phyloP scores from a whole-genome alignment of 345 rosid species.

The Eucalyptus curtisii region DNA sequence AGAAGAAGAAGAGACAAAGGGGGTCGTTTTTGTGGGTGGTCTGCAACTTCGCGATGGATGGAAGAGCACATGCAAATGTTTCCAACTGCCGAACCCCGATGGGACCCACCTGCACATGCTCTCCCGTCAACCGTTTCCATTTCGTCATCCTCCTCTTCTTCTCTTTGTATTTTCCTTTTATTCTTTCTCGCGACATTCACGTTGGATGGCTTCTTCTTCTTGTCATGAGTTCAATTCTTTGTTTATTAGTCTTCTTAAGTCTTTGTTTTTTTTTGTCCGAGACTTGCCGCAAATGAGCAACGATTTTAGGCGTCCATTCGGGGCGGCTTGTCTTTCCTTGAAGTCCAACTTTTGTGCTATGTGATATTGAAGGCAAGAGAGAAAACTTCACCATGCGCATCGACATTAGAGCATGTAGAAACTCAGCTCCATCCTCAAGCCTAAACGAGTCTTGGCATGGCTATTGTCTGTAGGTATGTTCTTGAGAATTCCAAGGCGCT shows the following conservation, averaged over 20 bases:
- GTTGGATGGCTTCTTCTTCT: not conserved
- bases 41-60: not conserved
- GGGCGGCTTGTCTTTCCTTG: not conserved
- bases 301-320: not conserved
- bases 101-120: conserved; percentile 37
- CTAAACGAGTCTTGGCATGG: not conserved
- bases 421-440: not conserved
- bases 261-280: not conserved
- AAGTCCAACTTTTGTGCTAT: not conserved
- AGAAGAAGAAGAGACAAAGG: not conserved
- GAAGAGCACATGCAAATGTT: conserved; percentile 74
- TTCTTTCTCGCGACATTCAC: not conserved
- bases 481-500: not conserved
- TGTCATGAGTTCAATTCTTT: not conserved
- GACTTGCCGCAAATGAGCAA: not conserved
- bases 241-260: not conserved
- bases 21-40: conserved; percentile 4
- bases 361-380: too few species aligned
- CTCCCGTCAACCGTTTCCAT: conserved; percentile 14
- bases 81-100: not conserved
- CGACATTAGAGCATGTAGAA: not conserved
- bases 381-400: not conserved
- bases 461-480: not conserved
- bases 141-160: conserved; percentile 6
- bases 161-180: not conserved